A percentile compares a stretch with the other conserved stretches of the same genome.
These are phyloP conservation scores for Annulohypoxylon nitens DNA, from an alignment of 495 filamentous ascomycete species.

Conservation along the genomic window DNA sequence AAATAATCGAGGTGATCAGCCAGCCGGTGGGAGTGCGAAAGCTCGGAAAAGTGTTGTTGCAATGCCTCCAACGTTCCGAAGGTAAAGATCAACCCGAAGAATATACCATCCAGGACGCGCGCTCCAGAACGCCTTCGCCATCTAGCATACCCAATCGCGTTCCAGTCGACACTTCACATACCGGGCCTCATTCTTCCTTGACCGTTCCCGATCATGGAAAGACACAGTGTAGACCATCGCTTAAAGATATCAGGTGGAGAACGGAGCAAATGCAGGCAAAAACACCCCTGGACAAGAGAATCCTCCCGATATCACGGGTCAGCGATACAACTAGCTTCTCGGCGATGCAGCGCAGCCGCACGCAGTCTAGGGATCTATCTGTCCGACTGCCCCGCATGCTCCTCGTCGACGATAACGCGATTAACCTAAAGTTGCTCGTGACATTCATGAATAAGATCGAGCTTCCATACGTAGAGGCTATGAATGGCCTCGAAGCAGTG, in stretches of 20 bases:
- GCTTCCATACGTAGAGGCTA: conserved; percentile 55
- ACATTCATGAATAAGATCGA: conserved; percentile 68
- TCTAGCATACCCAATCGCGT: background rate
- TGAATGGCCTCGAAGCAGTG: conserved; percentile 61
- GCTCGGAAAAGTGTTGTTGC: conserved; percentile 36
- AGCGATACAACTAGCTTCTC: background rate
- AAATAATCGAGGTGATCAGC: conserved; percentile 45
- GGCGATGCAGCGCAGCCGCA: conserved; percentile 8
- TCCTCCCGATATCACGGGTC: background rate
- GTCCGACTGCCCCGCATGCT: conserved; percentile 58
- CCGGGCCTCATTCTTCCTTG: conserved; percentile 22
- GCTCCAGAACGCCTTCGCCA: conserved; percentile 29
- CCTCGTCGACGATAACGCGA: conserved; percentile 80
- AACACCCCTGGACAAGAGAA: conserved; percentile 1
- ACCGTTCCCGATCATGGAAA: conserved; percentile 22
- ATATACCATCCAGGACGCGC: background rate
- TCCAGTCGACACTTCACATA: background rate
- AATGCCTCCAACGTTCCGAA: conserved; percentile 37
- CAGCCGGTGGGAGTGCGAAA: conserved; percentile 45
- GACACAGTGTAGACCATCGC: conserved; percentile 23
- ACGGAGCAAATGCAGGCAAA: conserved; percentile 28
- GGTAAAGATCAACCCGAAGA: background rate
- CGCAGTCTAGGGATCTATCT: conserved; percentile 13
- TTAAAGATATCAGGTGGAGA: conserved; percentile 38
- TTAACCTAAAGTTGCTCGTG: conserved; percentile 78